Percentiles rank a stretch among this genome's conserved stretches.
These are phyloP conservation scores for Talaromyces verruculosus DNA, from an alignment of 2,329 filamentous ascomycete genomes.

Conservation along the genomic window DNA sequence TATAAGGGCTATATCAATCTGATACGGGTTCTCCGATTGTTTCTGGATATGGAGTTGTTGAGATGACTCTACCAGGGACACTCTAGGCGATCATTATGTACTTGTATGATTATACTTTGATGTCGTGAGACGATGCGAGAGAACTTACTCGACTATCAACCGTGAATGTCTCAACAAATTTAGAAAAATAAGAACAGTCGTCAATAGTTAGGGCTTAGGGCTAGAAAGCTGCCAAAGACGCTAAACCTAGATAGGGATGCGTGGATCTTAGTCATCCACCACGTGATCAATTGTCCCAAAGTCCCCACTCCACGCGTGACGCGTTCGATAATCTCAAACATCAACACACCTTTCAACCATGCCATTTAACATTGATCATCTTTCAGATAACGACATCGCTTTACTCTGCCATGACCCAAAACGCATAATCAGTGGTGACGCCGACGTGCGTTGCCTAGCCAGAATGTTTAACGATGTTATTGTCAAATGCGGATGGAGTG, in stretches of 20 bases:
- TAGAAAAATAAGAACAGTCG: too few species aligned
- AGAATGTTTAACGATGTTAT: conserved; percentile 3
- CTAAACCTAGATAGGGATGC: background rate
- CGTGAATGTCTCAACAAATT: too few species aligned
- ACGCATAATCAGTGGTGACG: background rate
- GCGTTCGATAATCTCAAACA: background rate
- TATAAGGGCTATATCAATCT: too few species aligned
- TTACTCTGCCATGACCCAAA: background rate
- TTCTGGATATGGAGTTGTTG: too few species aligned
- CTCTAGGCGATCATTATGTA: too few species aligned
- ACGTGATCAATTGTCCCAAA: background rate
- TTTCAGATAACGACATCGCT: background rate
- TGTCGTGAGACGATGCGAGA: background rate
- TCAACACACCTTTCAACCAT: background rate
- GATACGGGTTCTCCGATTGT: too few species aligned
- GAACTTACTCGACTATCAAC: background rate
- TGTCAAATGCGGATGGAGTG: conserved; percentile 11
- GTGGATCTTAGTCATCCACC: background rate
- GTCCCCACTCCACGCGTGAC: too few species aligned
- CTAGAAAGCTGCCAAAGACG: background rate
- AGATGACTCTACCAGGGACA: too few species aligned
- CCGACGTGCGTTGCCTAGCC: background rate
- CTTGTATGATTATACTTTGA: too few species aligned
- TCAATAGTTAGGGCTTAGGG: background rate
- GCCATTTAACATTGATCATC: background rate